phyloP scores from a whole-genome alignment of 2,329 filamentous ascomycete genomes.

The Calonectria multiphialidica region DNA sequence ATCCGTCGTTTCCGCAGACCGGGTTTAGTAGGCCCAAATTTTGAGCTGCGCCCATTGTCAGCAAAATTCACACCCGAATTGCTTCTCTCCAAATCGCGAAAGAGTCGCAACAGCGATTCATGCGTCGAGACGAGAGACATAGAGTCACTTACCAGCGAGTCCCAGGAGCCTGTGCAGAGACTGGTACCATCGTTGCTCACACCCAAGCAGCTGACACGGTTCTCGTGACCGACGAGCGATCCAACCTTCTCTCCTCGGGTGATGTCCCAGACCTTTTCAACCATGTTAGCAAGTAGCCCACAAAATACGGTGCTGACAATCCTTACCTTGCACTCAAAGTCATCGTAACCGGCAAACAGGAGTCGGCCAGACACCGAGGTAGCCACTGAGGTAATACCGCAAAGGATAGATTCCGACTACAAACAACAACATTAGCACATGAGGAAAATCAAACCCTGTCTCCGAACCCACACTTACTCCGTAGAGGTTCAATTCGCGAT shows the following conservation, averaged over 20 bases:
- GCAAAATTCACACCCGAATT: not conserved
- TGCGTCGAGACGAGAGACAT: too few relatives aligned
- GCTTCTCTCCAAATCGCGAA: not conserved
- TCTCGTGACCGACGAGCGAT: conserved; percentile 96
- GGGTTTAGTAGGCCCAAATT: conserved; percentile 83
- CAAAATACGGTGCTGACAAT: not conserved
- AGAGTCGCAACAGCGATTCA: too few relatives aligned
- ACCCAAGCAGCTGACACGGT: conserved; percentile 97
- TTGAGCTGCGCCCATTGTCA: conserved; percentile 71
- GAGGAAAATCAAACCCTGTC: conserved; percentile 4
- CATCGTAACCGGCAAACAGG: conserved; percentile 97
- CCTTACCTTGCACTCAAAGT: conserved; percentile 98
- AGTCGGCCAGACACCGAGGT: conserved; percentile 97
- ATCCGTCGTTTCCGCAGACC: conserved; percentile 39
- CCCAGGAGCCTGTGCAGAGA: conserved; percentile 99
- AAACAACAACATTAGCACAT: conserved; percentile 32
- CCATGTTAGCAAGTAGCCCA: conserved; percentile 20
- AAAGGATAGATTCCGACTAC: conserved; percentile 96
- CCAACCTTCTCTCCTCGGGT: conserved; percentile 97
- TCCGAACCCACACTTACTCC: conserved; percentile 62
- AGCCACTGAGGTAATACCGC: conserved; percentile 97
- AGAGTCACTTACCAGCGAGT: conserved; percentile 84
- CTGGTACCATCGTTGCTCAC: conserved; percentile 99
- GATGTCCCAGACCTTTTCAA: conserved; percentile 92
- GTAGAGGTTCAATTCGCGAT: conserved; percentile 80